phyloP scores from a whole-genome alignment of 1,139 yeast genomes.

The Saccharomycopsis hybrid region DNA sequence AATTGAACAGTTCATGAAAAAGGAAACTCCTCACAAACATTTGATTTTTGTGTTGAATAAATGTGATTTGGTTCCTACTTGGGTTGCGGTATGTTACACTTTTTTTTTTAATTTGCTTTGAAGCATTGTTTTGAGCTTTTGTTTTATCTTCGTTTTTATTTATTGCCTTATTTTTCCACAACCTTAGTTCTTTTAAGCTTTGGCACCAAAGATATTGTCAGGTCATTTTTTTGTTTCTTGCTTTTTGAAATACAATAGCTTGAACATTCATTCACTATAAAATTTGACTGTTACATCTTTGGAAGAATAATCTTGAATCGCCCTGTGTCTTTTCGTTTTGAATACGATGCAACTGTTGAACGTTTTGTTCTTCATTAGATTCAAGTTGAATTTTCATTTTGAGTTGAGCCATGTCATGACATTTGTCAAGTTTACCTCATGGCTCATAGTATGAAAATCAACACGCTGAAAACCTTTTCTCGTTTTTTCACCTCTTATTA shows the following conservation, averaged over 20 bases:
- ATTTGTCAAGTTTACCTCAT: too few relatives aligned
- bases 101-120: constrained; percentile 21
- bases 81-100: constrained; percentile 90
- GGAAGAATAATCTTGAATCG: constrained; percentile 62
- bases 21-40: constrained; percentile 96
- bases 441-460: too few relatives aligned
- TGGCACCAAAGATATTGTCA: constrained; percentile 42
- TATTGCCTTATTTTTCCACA: constrained; percentile 20
- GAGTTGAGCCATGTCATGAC: constrained; percentile 39
- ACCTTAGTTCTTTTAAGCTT: too few relatives aligned
- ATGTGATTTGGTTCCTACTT: constrained; percentile 97
- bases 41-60: constrained; percentile 89
- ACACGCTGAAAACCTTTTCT: too few relatives aligned
- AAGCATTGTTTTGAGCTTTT: constrained; percentile 15
- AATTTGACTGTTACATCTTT: constrained; percentile 92
- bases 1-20: constrained; percentile 86
- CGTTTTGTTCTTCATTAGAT: constrained; percentile 32
- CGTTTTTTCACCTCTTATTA: too few relatives aligned
- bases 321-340: constrained; percentile 35
- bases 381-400: constrained; percentile 36
- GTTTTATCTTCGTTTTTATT: constrained; percentile 22
- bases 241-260: constrained; percentile 20
- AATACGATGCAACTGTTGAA: constrained; percentile 38
- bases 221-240: constrained; percentile 41
- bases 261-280: constrained; percentile 26